Conservation (phyloP, 78 protist species). For the Creolimax fragrantissima region DNA sequence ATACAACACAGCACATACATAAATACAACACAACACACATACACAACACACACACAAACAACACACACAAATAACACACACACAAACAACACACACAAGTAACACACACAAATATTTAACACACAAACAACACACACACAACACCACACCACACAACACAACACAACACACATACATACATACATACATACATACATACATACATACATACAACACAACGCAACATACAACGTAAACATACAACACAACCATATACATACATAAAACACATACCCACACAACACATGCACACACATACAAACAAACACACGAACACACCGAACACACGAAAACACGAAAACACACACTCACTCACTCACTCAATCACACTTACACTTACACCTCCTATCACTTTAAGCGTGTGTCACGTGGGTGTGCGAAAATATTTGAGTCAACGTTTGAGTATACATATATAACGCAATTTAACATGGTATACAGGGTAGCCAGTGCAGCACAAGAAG, state of each 20-base stretch:
- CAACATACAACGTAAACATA: not conserved
- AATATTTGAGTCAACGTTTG: not conserved
- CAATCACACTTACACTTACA: not conserved
- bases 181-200: not conserved
- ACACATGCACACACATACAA: not conserved
- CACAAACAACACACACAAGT: too few relatives aligned
- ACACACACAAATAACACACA: too few relatives aligned
- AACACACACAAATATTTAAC: too few relatives aligned
- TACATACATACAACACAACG: not conserved
- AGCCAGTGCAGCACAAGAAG: not conserved
- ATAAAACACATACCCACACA: not conserved
- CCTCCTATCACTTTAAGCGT: not conserved
- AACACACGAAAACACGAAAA: not conserved
- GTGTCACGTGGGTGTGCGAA: not conserved
- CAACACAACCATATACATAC: not conserved
- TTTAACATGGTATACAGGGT: not conserved
- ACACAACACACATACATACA: not conserved
- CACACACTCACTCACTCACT: not conserved
- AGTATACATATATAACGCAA: not conserved
- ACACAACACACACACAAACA: too few relatives aligned
- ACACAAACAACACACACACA: too few relatives aligned
- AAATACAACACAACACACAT: too few relatives aligned
- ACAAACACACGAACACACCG: not conserved
- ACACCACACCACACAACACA: too few relatives aligned
- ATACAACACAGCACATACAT: too few relatives aligned